Percentiles rank a stretch among this genome's conserved stretches.
These are phyloP conservation scores for Boehmeria nivea DNA, from an alignment of 306 rosid genomes.

Conservation along the genomic window DNA sequence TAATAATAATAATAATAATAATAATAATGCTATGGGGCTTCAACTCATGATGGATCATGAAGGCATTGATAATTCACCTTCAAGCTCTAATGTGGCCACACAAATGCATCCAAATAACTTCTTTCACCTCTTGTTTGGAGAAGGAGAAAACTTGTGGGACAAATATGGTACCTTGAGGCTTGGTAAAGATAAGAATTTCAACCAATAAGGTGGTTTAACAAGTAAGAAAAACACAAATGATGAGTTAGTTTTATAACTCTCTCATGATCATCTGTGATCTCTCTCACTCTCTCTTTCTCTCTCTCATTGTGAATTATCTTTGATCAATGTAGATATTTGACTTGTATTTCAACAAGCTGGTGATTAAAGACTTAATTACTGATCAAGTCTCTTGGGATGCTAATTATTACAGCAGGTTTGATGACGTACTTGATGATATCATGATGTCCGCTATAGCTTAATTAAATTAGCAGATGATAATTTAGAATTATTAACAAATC, in stretches of 20 bases:
- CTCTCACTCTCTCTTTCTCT: neutral
- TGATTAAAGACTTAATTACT: neutral
- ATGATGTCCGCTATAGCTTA: no score
- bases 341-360: neutral
- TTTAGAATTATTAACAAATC: no score
- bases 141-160: slow-evolving; percentile 34
- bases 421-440: no score
- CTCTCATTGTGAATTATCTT: neutral
- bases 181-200: slow-evolving; percentile 13
- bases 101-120: slow-evolving; percentile 21
- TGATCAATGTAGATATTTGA: neutral
- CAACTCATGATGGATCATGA: slow-evolving; percentile 46
- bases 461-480: no score
- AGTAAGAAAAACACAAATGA: neutral
- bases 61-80: slow-evolving; percentile 31
- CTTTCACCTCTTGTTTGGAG: slow-evolving; percentile 19
- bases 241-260: neutral
- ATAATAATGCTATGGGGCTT: slow-evolving; percentile 38
- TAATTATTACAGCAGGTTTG: no score
- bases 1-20: no score
- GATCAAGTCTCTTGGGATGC: no score
- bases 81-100: slow-evolving; percentile 19
- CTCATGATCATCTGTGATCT: neutral
- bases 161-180: slow-evolving; percentile 24
- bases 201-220: slow-evolving; percentile 9